phyloP scores from a whole-genome alignment of 345 rosid genomes.

The Eucalyptus tenuipes region DNA sequence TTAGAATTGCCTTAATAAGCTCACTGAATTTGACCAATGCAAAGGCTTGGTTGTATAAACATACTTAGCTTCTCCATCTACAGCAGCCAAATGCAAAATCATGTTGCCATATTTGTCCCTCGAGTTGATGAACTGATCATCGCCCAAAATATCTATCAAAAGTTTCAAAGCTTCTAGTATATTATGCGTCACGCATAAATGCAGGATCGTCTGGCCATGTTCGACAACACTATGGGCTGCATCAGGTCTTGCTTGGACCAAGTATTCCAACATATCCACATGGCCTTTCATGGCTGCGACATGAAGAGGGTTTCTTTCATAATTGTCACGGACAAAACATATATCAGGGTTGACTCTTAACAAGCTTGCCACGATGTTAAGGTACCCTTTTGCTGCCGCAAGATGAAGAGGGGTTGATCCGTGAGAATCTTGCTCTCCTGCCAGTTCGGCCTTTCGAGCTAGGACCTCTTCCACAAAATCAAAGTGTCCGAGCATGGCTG shows the following conservation, averaged over 20 bases:
- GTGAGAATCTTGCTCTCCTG: neutral
- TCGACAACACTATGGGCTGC: neutral
- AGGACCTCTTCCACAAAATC: neutral
- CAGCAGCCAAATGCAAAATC: constrained; percentile 1
- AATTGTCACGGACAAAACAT: neutral
- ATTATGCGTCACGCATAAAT: neutral
- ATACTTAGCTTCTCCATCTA: neutral
- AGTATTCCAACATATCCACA: neutral
- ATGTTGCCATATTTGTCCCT: neutral
- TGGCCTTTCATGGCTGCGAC: neutral
- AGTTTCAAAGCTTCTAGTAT: neutral
- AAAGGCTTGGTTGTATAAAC: neutral
- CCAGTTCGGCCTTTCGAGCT: neutral
- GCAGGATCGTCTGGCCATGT: neutral
- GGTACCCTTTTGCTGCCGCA: neutral
- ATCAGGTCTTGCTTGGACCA: neutral
- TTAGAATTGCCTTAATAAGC: neutral
- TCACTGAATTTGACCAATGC: no score
- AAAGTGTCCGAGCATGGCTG: neutral
- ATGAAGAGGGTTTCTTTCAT: neutral
- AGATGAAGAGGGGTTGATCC: neutral
- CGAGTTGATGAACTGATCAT: neutral
- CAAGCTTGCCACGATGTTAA: neutral
- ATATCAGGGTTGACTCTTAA: neutral
- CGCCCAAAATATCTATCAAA: neutral